These are phyloP conservation scores for Arachnopeziza araneosa DNA, from an alignment of 2,329 filamentous ascomycete species.

Conservation along the genomic window DNA sequence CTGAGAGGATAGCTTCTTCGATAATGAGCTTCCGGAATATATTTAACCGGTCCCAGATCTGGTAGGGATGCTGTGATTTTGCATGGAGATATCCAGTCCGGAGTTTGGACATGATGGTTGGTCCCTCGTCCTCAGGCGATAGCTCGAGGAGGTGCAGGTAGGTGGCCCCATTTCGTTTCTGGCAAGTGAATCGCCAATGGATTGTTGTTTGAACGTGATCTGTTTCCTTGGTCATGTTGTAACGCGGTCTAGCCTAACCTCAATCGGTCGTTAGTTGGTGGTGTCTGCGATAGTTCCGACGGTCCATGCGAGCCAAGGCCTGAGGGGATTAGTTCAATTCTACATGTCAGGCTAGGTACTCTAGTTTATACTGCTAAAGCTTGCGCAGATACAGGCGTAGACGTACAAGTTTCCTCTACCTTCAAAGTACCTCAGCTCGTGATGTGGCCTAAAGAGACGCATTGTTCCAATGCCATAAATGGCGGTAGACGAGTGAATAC, in stretches of 20 bases:
- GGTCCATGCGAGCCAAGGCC: neutral
- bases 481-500: neutral
- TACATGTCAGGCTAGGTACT: neutral
- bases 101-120: neutral
- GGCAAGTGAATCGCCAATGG: neutral
- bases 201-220: neutral
- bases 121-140: neutral
- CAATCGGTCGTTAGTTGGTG: neutral
- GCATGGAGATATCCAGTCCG: neutral
- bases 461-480: neutral
- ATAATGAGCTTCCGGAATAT: neutral
- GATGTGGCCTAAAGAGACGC: too few species aligned
- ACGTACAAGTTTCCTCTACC: too few species aligned
- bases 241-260: neutral
- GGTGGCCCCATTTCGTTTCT: neutral
- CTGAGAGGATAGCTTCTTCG: neutral
- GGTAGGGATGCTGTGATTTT: neutral
- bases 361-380: neutral
- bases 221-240: neutral
- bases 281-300: neutral
- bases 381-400: neutral
- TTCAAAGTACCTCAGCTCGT: too few species aligned
- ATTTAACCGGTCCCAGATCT: neutral
- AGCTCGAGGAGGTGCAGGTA: neutral
- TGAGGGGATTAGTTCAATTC: neutral